Percentiles rank a stretch among this genome's conserved stretches.
Conservation (phyloP, 106 monocot species). For the Amphibolis antarctica region DNA sequence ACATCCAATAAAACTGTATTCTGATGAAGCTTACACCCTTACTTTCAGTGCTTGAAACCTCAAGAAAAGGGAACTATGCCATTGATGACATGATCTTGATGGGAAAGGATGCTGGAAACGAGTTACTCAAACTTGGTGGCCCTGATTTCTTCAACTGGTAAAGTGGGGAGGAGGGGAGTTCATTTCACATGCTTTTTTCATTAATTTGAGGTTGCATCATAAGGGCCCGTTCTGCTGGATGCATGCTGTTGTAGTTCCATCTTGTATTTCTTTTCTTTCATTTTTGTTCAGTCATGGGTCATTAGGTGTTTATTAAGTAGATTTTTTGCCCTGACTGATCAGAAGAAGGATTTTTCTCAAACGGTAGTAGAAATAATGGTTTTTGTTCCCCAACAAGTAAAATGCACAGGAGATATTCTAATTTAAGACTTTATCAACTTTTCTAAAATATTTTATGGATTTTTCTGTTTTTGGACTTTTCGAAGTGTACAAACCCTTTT, state of each 20-base stretch:
- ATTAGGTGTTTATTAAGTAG: not conserved
- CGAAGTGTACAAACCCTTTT: no score
- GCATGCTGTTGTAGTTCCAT: not conserved
- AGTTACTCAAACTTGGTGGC: constrained; percentile 13
- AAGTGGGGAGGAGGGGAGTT: not conserved
- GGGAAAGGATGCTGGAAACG: constrained; percentile 26
- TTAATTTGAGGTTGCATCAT: not conserved
- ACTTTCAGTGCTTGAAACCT: constrained; percentile 29
- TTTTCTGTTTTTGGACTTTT: no score
- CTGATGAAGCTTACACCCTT: not conserved
- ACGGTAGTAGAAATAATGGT: no score
- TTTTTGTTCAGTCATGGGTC: not conserved
- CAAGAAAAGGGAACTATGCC: constrained; percentile 21
- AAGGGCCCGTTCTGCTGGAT: not conserved
- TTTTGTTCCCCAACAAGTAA: no score
- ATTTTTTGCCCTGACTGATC: not conserved
- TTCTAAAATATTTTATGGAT: no score
- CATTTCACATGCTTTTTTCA: not conserved
- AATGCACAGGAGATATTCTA: no score
- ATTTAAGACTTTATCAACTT: no score
- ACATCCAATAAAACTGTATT: no score
- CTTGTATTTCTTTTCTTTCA: not conserved
- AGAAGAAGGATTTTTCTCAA: no score
- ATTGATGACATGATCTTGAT: constrained; percentile 21
- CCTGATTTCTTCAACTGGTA: constrained; percentile 27